phyloP scores from a whole-genome alignment of 208 protist species.

The Leishmania arabica region DNA sequence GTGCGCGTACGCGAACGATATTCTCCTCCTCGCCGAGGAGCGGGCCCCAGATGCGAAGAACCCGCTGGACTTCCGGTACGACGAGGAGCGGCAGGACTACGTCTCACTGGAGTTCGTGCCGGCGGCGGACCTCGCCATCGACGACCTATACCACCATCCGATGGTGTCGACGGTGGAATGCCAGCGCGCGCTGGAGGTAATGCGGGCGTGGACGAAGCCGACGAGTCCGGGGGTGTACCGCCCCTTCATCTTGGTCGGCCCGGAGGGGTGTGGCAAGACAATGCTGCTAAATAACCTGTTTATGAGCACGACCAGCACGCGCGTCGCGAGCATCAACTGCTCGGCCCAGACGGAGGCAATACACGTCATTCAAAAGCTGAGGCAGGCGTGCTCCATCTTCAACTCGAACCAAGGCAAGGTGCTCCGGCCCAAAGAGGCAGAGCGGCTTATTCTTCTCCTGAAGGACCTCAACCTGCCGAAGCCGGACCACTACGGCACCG shows the following conservation, averaged over 20 bases:
- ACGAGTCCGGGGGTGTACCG: conserved; percentile 72
- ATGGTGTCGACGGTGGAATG: conserved; percentile 96
- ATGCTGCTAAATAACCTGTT: conserved; percentile 95
- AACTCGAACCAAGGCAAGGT: conserved; percentile 94
- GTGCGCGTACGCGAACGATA: conserved; percentile 88
- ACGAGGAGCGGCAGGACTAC: conserved; percentile 63
- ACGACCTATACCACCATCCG: conserved; percentile 82
- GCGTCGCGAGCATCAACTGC: conserved; percentile 95
- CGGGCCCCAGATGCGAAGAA: conserved; percentile 77
- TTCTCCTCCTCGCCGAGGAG: conserved; percentile 90
- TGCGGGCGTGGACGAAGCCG: conserved; percentile 93
- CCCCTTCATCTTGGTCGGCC: conserved; percentile 97
- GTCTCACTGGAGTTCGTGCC: conserved; percentile 78
- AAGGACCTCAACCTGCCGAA: conserved; percentile 98
- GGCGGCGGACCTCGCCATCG: conserved; percentile 69
- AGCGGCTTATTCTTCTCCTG: conserved; percentile 95
- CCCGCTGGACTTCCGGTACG: conserved; percentile 91
- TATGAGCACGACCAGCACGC: conserved; percentile 50
- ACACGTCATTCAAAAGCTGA: conserved; percentile 97
- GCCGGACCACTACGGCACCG: conserved; percentile 98
- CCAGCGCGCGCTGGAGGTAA: conserved; percentile 89
- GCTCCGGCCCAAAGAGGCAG: conserved; percentile 94
- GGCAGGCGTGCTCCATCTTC: conserved; percentile 93
- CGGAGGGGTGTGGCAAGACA: conserved; percentile 97
- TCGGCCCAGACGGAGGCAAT: conserved; percentile 94